Base-by-base conservation (phyloP, 805 yeast genomes). In the Ogataea thermomethanolica region DNA sequence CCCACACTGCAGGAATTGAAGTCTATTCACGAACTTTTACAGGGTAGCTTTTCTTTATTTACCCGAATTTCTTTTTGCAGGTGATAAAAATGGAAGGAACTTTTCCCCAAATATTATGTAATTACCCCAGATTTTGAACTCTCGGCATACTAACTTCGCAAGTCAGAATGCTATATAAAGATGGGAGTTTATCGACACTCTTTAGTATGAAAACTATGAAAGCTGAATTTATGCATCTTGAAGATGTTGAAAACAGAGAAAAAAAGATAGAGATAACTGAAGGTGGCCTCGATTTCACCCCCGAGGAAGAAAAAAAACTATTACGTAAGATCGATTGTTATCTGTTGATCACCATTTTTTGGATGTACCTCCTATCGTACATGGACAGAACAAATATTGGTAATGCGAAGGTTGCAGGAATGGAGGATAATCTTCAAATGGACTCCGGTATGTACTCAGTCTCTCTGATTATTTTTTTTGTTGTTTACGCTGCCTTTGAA, bases 321-420 rank as follows among this genome's bases (percentile, higher is more conserved):
- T 30, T 42, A 11, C 27, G 40, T 25, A 52, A 50, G 27, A 28
- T 50, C 5, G 58, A 54, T 27, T 35, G 44, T 15, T 39, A 41
- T 15, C 29, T 54, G 10, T 28, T 50, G 21, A 44, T 34, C 26
- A 44, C 54, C 40, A 21, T 43, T 34, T 44, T 50, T 26, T 44
- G 43, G 33, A 56, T 71, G 33, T 74, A 73, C 51, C 64, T 74
- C 35, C 57, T 71, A 33, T 69, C 78, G 2, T 67, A 67, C 39
- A 59, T 78, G 46, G 83, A 78, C 56, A 67, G 76, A 42, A 71
- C 80, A 8, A 78, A 77, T 51, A 74, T 78, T 37, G 82, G 45
- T 6, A 44, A 44, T 30, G 48, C 45, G 11, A 40, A 44, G 14
- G 41, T 39, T 15, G 47, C 47, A 1, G 47, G 47, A n/a, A 20